phyloP scores from a whole-genome alignment of 2,329 filamentous ascomycete species.

The Penicillium frequentans region DNA sequence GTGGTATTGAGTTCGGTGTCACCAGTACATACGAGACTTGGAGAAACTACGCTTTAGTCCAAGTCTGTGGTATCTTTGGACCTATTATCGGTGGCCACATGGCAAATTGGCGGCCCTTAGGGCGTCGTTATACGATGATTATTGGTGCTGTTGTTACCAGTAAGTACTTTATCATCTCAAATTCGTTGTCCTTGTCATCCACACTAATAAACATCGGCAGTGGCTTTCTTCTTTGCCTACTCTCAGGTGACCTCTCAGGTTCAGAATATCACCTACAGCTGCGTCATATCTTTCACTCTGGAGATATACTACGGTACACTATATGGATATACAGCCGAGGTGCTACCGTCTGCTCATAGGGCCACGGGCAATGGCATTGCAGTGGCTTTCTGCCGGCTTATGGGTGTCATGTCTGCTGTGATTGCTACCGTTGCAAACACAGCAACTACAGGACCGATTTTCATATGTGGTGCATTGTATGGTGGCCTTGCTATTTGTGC shows the following conservation, averaged over 20 bases:
- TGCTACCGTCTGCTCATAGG: background rate
- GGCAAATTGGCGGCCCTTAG: background rate
- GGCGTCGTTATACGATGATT: too few relatives aligned
- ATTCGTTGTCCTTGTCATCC: too few relatives aligned
- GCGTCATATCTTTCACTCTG: background rate
- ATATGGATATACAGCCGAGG: background rate
- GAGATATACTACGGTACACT: background rate
- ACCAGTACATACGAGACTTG: background rate
- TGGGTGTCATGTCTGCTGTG: background rate
- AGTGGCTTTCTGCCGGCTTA: background rate
- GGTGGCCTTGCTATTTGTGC: background rate
- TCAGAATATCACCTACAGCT: too few relatives aligned
- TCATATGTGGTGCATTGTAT: background rate
- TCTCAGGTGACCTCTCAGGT: background rate
- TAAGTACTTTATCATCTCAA: too few relatives aligned
- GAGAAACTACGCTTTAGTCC: background rate
- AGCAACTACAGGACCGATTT: background rate
- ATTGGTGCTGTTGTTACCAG: too few relatives aligned
- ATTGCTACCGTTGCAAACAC: background rate
- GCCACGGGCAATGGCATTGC: background rate
- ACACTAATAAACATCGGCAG: background rate
- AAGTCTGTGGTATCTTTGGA: background rate
- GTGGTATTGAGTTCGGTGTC: background rate
- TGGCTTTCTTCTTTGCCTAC: background rate
- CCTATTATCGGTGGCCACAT: background rate